Evolutionary conservation across 768 basidiomycete species (phyloP).

Genomic region (Termitomyces bulborhizus): DNA sequence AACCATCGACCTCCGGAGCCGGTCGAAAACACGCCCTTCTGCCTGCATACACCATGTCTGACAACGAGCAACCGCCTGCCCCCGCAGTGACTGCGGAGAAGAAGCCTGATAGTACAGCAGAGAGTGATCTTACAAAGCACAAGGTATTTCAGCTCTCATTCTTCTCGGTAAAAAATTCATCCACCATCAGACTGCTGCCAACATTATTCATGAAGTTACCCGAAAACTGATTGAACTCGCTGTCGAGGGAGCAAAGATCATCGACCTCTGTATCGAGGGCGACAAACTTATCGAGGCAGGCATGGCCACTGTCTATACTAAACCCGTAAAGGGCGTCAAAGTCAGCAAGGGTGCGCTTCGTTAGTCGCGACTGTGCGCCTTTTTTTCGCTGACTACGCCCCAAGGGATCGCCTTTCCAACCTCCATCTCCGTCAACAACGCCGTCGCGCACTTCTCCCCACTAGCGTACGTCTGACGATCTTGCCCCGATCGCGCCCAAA

Average conservation of each 20-base stretch:
- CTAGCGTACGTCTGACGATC: constrained; percentile 59
- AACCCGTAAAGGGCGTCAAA: constrained; percentile 82
- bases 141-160: constrained; percentile 43
- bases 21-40: neutral
- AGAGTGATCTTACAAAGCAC: constrained; percentile 82
- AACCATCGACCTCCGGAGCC: constrained; percentile 6
- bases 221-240: constrained; percentile 76
- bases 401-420: constrained; percentile 94
- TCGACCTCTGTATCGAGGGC: constrained; percentile 90
- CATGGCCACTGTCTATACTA: constrained; percentile 84
- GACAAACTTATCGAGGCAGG: constrained; percentile 90
- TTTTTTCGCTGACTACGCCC: neutral
- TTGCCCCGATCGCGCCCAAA: constrained; percentile 9
- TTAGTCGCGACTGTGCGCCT: constrained; percentile 17
- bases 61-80: constrained; percentile 42
- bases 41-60: constrained; percentile 49
- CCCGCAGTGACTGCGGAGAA: constrained; percentile 35
- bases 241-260: constrained; percentile 78
- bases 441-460: constrained; percentile 96
- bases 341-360: constrained; percentile 64
- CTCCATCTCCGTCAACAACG: constrained; percentile 89
- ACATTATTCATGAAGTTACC: constrained; percentile 80
- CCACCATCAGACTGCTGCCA: constrained; percentile 68
- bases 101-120: constrained; percentile 50
- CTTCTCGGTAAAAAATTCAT: constrained; percentile 10